Evolutionary conservation across 1,284 basidiomycete species (phyloP).

Genomic region (Bjerkandera adusta): DNA sequence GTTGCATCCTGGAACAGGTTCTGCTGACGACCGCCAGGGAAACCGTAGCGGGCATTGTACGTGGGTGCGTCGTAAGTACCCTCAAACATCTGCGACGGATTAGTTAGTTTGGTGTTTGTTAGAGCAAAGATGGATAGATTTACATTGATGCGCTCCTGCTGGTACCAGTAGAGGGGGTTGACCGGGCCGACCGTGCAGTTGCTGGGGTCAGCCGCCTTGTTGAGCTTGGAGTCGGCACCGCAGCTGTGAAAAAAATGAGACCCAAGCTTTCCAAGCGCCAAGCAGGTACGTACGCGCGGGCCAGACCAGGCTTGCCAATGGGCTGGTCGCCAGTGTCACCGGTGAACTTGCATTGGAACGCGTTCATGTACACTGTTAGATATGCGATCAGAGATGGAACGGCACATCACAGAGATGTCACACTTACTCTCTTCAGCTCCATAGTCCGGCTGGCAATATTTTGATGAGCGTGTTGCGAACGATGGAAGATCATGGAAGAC

Average conservation of each 20-base stretch:
- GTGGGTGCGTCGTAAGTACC: constrained; percentile 50
- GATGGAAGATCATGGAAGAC: constrained; percentile 2
- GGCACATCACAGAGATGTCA: background rate
- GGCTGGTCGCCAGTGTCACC: constrained; percentile 49
- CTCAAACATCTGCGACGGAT: constrained; percentile 48
- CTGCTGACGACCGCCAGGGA: constrained; percentile 56
- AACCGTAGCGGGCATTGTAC: constrained; percentile 59
- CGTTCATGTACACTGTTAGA: constrained; percentile 63
- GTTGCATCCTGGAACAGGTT: constrained; percentile 56
- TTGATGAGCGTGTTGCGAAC: background rate
- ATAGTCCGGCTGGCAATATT: constrained; percentile 34
- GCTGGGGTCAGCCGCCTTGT: constrained; percentile 41
- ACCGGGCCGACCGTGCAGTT: constrained; percentile 73
- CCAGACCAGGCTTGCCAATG: constrained; percentile 48
- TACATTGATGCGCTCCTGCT: constrained; percentile 59
- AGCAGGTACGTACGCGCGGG: constrained; percentile 33
- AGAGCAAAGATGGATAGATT: constrained; percentile 15
- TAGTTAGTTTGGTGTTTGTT: background rate
- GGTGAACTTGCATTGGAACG: constrained; percentile 70
- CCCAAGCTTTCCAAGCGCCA: background rate
- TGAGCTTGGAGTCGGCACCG: constrained; percentile 51
- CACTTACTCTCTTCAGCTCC: constrained; percentile 47
- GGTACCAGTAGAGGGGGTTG: constrained; percentile 65
- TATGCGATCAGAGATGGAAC: background rate
- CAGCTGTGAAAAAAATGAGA: constrained; percentile 42